phyloP scores from a whole-genome alignment of 1,284 basidiomycete species.

The Austroboletus niveus region DNA sequence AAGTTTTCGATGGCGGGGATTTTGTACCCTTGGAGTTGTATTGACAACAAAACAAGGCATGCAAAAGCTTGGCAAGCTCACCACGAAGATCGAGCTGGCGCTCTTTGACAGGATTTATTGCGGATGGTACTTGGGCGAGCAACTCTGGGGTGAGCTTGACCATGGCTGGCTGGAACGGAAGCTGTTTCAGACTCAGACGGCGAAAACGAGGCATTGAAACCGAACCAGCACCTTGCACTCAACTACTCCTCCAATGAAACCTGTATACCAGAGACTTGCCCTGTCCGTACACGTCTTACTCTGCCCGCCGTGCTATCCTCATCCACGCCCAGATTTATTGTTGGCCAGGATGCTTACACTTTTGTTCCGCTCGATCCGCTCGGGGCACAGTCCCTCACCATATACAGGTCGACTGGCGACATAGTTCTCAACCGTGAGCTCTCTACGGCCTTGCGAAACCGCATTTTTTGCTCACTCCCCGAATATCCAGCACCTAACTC shows the following conservation, averaged over 20 bases:
- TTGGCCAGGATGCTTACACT: constrained; percentile 72
- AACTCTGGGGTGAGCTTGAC: constrained; percentile 96
- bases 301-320: not conserved
- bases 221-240: constrained; percentile 7
- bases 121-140: constrained; percentile 72
- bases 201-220: constrained; percentile 31
- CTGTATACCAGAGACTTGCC: constrained; percentile 67
- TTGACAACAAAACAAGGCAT: constrained; percentile 26
- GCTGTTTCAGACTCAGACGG: constrained; percentile 48
- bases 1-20: constrained; percentile 99
- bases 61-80: constrained; percentile 39
- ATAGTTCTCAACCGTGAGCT: constrained; percentile 66
- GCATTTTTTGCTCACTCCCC: not conserved
- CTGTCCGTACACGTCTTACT: constrained; percentile 43
- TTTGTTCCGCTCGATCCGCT: constrained; percentile 66
- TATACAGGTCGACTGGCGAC: constrained; percentile 70
- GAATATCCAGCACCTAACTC: constrained; percentile 50
- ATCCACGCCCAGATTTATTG: constrained; percentile 50
- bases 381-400: constrained; percentile 62
- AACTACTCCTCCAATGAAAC: constrained; percentile 48
- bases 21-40: constrained; percentile 73
- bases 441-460: not conserved
- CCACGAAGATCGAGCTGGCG: constrained; percentile 94
- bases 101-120: constrained; percentile 90
- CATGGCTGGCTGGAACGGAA: constrained; percentile 28